Evolutionary conservation across 1,284 basidiomycete species (phyloP), one percentile per base, ranked within the genome.

Genomic region (Malassezia arunalokei): DNA sequence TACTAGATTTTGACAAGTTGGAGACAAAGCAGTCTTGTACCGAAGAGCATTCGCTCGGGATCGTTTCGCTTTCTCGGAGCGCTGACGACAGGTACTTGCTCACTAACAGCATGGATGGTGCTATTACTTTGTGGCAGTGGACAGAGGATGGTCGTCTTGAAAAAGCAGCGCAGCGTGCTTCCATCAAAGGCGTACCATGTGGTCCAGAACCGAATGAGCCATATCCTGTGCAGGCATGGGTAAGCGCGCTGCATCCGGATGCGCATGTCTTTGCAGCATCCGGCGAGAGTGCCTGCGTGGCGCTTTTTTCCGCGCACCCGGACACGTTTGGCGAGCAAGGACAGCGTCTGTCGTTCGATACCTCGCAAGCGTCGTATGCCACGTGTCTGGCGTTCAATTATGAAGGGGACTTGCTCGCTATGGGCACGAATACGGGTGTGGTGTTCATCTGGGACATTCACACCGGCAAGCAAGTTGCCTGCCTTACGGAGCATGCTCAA

Each of bases 91-190:
- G 24, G 6, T 11, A 6, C 12, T 27, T 50, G 5, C 40, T 55
- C 3, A 50, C 47, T 17, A 49, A 31, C 48, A 50, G 47, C 32
- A 43, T 50, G 27, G 53, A 55, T 38, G 53, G 53, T 1, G 11
- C 11, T 7, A 38, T 50, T 3, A 47, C 48, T 3, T 39, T 49
- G 14, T 55, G 53, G 53, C 15, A 43, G 31, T 55, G 53, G 43
- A 14, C 14, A 6, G n/a, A 35, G 2, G 20, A 35, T 15, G n/a
- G n/a, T 2, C 3, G 29, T 9, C 35, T 47, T 27, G 15, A 24
- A 8, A 1, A 8, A n/a, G 15, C 38, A 14, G 44, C 44, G 17
- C 44, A 39, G 27, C 32, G 32, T 17, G 32, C 6, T 3, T 27
- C 20, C 15, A 27, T 47, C 14, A 29, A 35, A 1, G 39, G 20